Conservation (phyloP, 1,284 basidiomycete species). For the Gomphus bonarii region DNA sequence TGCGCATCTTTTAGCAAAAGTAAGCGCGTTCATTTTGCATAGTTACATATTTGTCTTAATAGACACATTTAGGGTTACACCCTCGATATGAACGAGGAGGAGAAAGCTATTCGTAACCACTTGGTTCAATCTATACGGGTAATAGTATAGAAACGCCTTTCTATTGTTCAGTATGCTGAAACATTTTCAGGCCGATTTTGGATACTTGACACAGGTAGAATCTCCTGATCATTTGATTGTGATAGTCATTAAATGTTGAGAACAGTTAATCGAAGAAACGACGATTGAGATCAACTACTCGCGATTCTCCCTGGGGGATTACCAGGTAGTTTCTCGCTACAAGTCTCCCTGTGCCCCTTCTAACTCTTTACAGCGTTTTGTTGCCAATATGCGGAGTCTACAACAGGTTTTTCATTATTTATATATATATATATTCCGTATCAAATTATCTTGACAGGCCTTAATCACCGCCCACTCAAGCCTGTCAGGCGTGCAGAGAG, state of each 20-base stretch:
- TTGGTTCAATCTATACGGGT: constrained; percentile 22
- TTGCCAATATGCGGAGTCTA: constrained; percentile 19
- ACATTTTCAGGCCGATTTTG: constrained; percentile 20
- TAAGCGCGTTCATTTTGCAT: not conserved
- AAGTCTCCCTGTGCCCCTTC: not conserved
- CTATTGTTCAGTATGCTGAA: not conserved
- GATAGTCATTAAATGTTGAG: not conserved
- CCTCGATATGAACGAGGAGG: constrained; percentile 24
- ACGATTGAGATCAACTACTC: constrained; percentile 24
- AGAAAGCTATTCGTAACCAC: constrained; percentile 20
- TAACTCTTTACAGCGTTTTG: constrained; percentile 13
- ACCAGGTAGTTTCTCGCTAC: constrained; percentile 11
- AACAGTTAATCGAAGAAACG: constrained; percentile 20
- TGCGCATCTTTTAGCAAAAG: constrained; percentile 21
- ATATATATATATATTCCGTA: not conserved
- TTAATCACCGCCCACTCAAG: constrained; percentile 23
- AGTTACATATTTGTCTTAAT: not conserved
- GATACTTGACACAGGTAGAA: constrained; percentile 18
- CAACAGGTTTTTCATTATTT: constrained; percentile 17
- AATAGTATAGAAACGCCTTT: not conserved
- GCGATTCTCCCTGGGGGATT: constrained; percentile 22
- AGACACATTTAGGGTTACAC: constrained; percentile 16
- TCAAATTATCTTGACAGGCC: constrained; percentile 13
- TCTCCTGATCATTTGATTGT: not conserved
- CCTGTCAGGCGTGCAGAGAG: constrained; percentile 17